Conservation (phyloP, 1,139 yeast species). For the Hanseniaspora sp. region DNA sequence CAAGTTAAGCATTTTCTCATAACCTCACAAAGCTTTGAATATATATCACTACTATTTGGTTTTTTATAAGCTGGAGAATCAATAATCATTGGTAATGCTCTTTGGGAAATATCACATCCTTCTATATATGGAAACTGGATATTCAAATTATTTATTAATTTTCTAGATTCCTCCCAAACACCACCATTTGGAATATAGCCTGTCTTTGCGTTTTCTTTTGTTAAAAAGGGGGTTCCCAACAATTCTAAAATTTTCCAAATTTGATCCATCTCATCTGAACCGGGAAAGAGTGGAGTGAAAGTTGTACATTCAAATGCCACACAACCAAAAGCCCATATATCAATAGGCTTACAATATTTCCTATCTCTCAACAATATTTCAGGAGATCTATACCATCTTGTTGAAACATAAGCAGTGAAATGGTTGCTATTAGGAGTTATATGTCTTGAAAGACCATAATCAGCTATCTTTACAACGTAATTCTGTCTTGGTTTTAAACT, state of each 20-base stretch:
- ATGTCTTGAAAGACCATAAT: constrained; percentile 78
- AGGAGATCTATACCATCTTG: constrained; percentile 95
- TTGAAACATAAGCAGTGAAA: constrained; percentile 75
- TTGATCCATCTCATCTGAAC: constrained; percentile 68
- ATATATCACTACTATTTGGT: constrained; percentile 28
- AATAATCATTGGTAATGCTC: not conserved
- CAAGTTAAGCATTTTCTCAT: constrained; percentile 50
- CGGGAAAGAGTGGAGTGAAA: constrained; percentile 74
- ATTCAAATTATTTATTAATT: constrained; percentile 43
- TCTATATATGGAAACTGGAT: constrained; percentile 40
- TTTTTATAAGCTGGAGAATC: not conserved
- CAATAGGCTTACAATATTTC: constrained; percentile 64
- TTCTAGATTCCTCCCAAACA: constrained; percentile 50
- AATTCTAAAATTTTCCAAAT: constrained; percentile 52
- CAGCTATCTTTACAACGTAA: constrained; percentile 72
- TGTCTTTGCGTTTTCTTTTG: constrained; percentile 22
- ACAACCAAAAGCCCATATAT: constrained; percentile 90
- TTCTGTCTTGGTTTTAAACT: constrained; percentile 33
- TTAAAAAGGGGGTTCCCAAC: constrained; percentile 56
- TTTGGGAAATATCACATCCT: constrained; percentile 31
- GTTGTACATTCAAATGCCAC: constrained; percentile 74
- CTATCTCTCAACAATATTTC: constrained; percentile 67
- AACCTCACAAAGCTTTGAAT: constrained; percentile 38
- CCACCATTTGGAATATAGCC: constrained; percentile 48
- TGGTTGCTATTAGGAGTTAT: constrained; percentile 21